Evolutionary conservation across 192 early-diverging fungal species (phyloP).

Genomic region (Umbelopsis isabellina): DNA sequence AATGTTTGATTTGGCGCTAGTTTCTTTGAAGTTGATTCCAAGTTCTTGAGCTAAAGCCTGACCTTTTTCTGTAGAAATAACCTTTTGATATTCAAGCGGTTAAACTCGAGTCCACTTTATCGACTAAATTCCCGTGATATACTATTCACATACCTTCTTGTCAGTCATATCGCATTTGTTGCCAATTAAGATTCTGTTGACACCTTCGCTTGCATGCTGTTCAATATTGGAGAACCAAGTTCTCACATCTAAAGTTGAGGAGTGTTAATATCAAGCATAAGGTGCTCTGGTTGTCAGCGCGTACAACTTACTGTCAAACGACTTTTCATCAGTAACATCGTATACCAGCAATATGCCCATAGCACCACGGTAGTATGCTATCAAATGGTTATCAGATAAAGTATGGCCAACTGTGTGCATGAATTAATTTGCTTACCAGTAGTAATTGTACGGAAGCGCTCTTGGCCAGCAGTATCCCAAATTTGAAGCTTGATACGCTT

Average conservation of each 20-base stretch:
- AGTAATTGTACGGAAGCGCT: slow-evolving; percentile 97
- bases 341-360: slow-evolving; percentile 98
- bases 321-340: slow-evolving; percentile 97
- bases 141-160: slow-evolving; percentile 67
- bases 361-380: slow-evolving; percentile 96
- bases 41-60: slow-evolving; percentile 94
- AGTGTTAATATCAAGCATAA: no score
- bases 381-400: not conserved
- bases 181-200: slow-evolving; percentile 98
- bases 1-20: slow-evolving; percentile 98
- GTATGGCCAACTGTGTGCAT: not conserved
- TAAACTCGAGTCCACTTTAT: not conserved
- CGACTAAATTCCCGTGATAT: not conserved
- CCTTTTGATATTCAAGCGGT: slow-evolving; percentile 56
- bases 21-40: slow-evolving; percentile 94
- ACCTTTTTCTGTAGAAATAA: slow-evolving; percentile 94
- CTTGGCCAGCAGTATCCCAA: slow-evolving; percentile 98
- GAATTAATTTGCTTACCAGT: slow-evolving; percentile 61
- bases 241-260: slow-evolving; percentile 75
- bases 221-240: slow-evolving; percentile 99
- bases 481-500: slow-evolving; percentile 99
- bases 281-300: no score
- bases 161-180: slow-evolving; percentile 99
- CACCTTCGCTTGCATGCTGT: slow-evolving; percentile 98
- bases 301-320: slow-evolving; percentile 83